Base-by-base conservation (phyloP, 148 eudicot species). In the Rhododendron mucronatum region DNA sequence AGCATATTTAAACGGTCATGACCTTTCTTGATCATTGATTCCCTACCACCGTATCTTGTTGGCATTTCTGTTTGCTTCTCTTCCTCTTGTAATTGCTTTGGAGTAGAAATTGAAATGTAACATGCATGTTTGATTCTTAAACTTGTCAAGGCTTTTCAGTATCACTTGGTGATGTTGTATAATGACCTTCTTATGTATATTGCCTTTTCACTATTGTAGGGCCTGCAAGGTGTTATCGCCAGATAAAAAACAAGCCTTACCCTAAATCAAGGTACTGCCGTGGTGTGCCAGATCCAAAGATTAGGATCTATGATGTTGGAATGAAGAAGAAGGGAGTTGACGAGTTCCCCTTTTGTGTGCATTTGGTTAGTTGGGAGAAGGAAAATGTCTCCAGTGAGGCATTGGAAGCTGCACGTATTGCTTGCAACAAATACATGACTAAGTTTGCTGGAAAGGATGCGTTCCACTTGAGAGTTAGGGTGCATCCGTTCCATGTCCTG, bases 351-450 rank as follows among this genome's bases (percentile, higher is more conserved):
- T 91, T 90, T 83, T 91, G 93, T 35, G 93, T 91, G 13, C 93
- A 91, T 80, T 77, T 91, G 83, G 93, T 91, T 48, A 88, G 90
- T 81, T 91, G 93, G 93, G 93, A 91, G 86, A 91, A 91, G 88
- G 93, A 91, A 80, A 91, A 91, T 86, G 93, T 91, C 57, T 90
- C 93, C 28, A 91, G 93, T 51, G 93, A 91, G 86, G 93, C 93
- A 21, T 83, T 91, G 87, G 93, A 91, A 78, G 93, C 93, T 88
- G 93, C 93, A 23, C 93, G 93, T 85, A 91, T 91, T 84, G 92
- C 92, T 0, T 92, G 92, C 87, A 92, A 92, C 90, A 92, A 92
- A 88, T 92, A 92, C 87, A 92, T 92, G 94, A 87, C 94, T 5
- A 92, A 92, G 82, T 90, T 77, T 86, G 94, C 94, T 63, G 94